A percentile compares a stretch with the other conserved stretches of the same genome.
These are phyloP conservation scores for Daucus carota DNA, from an alignment of 129 eudicot genomes.

Conservation along the genomic window DNA sequence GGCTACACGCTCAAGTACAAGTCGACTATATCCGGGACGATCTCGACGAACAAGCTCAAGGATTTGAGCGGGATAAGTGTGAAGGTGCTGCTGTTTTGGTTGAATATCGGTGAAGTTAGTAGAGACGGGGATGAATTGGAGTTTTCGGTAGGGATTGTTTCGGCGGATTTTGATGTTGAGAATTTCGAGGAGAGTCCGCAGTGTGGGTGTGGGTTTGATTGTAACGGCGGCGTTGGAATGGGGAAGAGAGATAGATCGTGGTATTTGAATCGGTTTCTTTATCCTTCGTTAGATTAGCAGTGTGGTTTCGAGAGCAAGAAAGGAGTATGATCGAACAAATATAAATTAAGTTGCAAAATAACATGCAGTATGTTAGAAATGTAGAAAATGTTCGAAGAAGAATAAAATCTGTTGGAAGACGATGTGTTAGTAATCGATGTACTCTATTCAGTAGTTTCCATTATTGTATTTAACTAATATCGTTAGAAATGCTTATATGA, in stretches of 20 bases:
- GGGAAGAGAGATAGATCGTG: background rate
- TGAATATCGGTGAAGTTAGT: constrained; percentile 43
- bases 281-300: constrained; percentile 1
- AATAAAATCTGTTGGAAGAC: too few species aligned
- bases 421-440: too few species aligned
- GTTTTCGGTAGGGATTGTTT: constrained; percentile 55
- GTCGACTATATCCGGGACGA: constrained; percentile 45
- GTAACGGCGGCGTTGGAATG: constrained; percentile 12
- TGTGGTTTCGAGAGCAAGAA: too few species aligned
- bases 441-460: too few species aligned
- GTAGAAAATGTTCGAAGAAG: too few species aligned
- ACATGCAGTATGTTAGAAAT: too few species aligned
- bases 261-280: constrained; percentile 16
- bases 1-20: constrained; percentile 45
- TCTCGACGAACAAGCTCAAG: constrained; percentile 29
- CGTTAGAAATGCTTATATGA: too few species aligned
- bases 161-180: constrained; percentile 45
- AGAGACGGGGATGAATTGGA: constrained; percentile 40
- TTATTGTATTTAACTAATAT: too few species aligned
- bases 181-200: constrained; percentile 56
- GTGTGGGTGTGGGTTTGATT: constrained; percentile 86
- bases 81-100: constrained; percentile 55
- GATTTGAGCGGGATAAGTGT: constrained; percentile 55
- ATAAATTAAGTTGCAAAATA: background rate
- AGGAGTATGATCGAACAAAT: background rate